Evolutionary conservation across 1,139 yeast genomes (phyloP).

Genomic region (Candida pseudoviswanathii): DNA sequence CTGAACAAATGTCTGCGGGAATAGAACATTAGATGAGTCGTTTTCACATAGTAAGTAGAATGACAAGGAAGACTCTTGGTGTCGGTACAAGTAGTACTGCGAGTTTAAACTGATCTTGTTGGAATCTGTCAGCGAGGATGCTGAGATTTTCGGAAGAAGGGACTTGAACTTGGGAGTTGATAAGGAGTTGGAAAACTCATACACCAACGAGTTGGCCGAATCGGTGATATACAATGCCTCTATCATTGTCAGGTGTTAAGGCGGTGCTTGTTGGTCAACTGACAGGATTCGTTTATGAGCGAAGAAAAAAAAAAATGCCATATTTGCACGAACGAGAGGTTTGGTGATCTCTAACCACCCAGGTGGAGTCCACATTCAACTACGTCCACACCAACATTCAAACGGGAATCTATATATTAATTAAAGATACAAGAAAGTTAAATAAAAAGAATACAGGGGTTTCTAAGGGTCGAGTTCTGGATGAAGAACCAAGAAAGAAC

Average conservation of each 20-base stretch:
- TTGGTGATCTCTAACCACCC: no score
- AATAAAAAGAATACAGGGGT: neutral
- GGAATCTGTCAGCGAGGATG: neutral
- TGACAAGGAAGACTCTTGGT: slow-evolving; percentile 9
- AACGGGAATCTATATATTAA: neutral
- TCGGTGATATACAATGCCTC: slow-evolving; percentile 72
- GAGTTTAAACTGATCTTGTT: slow-evolving; percentile 13
- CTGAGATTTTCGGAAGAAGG: slow-evolving; percentile 24
- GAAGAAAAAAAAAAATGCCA: no score
- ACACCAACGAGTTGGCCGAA: slow-evolving; percentile 51
- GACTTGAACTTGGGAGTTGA: slow-evolving; percentile 53
- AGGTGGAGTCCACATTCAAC: no score
- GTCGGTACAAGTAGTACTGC: slow-evolving; percentile 9
- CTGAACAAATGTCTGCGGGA: slow-evolving; percentile 58
- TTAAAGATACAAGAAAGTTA: neutral
- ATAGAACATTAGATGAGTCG: slow-evolving; percentile 41
- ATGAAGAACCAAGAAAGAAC: neutral
- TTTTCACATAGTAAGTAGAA: slow-evolving; percentile 15
- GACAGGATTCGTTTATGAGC: neutral
- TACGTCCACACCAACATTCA: neutral
- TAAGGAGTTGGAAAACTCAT: slow-evolving; percentile 56
- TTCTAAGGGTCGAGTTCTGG: neutral
- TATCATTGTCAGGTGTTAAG: slow-evolving; percentile 22
- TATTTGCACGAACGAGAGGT: no score
- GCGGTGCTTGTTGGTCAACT: no score